Base-by-base conservation (phyloP, 768 basidiomycete species). In the Collybia mongolica region DNA sequence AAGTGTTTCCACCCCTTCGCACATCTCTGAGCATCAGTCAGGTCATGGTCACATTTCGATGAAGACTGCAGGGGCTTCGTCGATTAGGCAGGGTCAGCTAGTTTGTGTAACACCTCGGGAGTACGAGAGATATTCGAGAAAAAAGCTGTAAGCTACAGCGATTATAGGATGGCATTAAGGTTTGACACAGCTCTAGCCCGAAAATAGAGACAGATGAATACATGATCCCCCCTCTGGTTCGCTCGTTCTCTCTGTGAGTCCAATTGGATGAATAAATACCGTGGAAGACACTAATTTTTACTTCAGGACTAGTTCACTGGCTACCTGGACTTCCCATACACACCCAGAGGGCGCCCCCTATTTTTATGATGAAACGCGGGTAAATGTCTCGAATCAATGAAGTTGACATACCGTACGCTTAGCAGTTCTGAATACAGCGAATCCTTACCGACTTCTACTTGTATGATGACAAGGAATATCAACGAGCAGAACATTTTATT, bases 341-440 rank as follows among this genome's bases (percentile, higher is more conserved):
- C 45, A 52, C 24, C 51, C 51, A 5, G 45, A 52, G 15, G 51
- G 51, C 3, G 51, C 51, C 2, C 51, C 24, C 9, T 52, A 52
- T 23, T 52, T 52, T 29, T 52, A 39, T 22, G 37, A 52, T 23
- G 35, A 32, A 14, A 24, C 18, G 6, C 38, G 45, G 19, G 51
- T 52, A 46, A 52, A 38, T 37, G 18, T 36, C 37, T 11, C 12
- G 8, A 8, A 8, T 20, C 20, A 9, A 7, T 19, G 8, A 19
- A 2, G 9, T 32, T 32, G 2, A 9, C 11, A 32, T 14, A 32
- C 11, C n/a, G n/a, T 32, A 32, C 11, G 14, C 11, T 12, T 14
- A 32, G 11, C 32, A 6, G 32, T 32, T 9, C 14, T 9, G 32
- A 32, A 32, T 32, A 9, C 11, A 32, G 32, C 35, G 23, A 19